Evolutionary conservation across 768 basidiomycete species (phyloP), one percentile per base, ranked within the genome.

Genomic region (Amanita pseudoporphyria): DNA sequence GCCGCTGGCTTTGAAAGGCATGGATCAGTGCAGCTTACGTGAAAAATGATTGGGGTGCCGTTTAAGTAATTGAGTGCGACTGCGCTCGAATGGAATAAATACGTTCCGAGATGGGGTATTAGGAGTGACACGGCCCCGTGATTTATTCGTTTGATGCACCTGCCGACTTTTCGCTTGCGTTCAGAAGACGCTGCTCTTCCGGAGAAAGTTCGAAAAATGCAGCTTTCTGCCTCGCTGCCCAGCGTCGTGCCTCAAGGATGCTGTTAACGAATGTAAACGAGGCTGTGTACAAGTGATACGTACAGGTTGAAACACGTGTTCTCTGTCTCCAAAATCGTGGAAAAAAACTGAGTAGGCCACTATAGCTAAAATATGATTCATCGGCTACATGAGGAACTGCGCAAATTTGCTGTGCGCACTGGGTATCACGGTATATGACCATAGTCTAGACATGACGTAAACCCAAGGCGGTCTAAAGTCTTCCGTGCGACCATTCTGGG

Each of bases 221-320:
- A 22, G 73, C 72, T 49, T 71, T 73, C 49, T 72, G 69, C 45
- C 64, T 58, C 9, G 64, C 66, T 14, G 71, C 65, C 83, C 82
- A 86, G 60, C 79, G 71, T 39, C 84, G 72, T 28, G 74, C 62
- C 81, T 84, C 51, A 33, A 49, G 50, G 16, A 26, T 33, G 32
- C 37, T 24, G 12, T 22, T 14, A 45, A 7, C 26, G 7, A 47
- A 19, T 45, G 36, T 21, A 44, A n/a, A 26, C 18, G 33, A 24
- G 32, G 37, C 35, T 47, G 18, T 42, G 42, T 26, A 41, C 2
- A 5, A 33, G 14, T 45, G 5, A 28, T 36, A 32, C 79, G 60
- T 54, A 84, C 82, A 19, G 80, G 78, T 62, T 72, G 74, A 62
- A 83, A 86, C 22, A 84, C 78, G 60, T 86, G 82, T 19, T 86